Evolutionary conservation across 768 basidiomycete species (phyloP).

Genomic region (Scleroderma citrinum): DNA sequence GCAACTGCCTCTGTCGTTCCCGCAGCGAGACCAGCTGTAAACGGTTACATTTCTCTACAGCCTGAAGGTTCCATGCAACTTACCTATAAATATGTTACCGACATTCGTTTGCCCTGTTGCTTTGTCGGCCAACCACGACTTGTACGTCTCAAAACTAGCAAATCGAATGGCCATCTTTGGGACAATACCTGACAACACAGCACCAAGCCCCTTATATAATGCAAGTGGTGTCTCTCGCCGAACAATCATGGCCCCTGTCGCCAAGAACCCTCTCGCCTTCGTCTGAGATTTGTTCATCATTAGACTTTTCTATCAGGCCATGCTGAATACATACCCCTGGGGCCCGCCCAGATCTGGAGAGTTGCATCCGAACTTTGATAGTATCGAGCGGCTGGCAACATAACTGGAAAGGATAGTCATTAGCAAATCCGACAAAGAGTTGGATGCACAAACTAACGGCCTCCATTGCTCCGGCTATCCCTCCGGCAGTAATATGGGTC

Average conservation of each 20-base stretch:
- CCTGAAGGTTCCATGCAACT: constrained; percentile 17
- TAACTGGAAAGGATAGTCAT: constrained; percentile 36
- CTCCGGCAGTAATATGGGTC: constrained; percentile 90
- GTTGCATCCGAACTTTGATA: constrained; percentile 99
- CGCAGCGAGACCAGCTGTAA: constrained; percentile 84
- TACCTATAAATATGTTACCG: constrained; percentile 83
- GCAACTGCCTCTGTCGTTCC: constrained; percentile 93
- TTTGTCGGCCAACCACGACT: constrained; percentile 69
- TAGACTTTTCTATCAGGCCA: no score
- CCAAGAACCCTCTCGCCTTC: constrained; percentile 87
- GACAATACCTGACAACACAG: constrained; percentile 93
- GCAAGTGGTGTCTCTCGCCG: constrained; percentile 90
- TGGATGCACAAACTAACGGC: constrained; percentile 48
- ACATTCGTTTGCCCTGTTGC: constrained; percentile 75
- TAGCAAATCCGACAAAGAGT: neutral
- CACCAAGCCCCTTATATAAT: constrained; percentile 96
- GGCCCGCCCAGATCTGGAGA: constrained; percentile 69
- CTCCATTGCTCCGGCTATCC: constrained; percentile 90
- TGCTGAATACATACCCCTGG: constrained; percentile 66
- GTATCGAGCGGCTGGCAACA: constrained; percentile 94
- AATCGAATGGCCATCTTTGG: constrained; percentile 99
- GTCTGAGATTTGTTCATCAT: constrained; percentile 48
- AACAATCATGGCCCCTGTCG: constrained; percentile 84
- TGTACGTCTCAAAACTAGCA: constrained; percentile 96
- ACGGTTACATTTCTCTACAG: neutral